phyloP scores from a whole-genome alignment of 352 stramenopile species.

The Blastocystis sp. region DNA sequence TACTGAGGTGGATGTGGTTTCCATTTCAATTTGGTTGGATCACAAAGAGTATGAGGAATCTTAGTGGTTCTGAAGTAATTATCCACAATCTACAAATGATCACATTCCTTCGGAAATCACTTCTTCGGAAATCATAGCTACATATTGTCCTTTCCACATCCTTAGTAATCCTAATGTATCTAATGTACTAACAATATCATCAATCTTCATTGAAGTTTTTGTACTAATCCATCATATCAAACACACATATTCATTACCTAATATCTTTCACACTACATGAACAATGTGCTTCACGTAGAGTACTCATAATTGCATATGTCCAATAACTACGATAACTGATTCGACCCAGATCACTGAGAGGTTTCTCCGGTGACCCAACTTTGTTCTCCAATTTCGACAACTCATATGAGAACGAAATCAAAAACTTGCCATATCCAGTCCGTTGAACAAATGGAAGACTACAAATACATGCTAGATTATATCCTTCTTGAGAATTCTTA shows the following conservation, averaged over 20 bases:
- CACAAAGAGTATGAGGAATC: constrained; percentile 23
- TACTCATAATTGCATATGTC: constrained; percentile 86
- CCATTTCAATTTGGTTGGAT: constrained; percentile 65
- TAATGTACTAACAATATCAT: constrained; percentile 96
- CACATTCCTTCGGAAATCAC: constrained; percentile 73
- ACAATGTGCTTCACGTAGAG: constrained; percentile 79
- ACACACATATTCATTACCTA: background rate
- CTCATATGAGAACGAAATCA: constrained; percentile 98
- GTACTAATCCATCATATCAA: constrained; percentile 74
- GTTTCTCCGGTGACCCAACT: constrained; percentile 90
- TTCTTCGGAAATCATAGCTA: constrained; percentile 85
- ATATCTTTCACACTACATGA: constrained; percentile 58
- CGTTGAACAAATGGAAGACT: constrained; percentile 97
- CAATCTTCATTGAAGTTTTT: constrained; percentile 75
- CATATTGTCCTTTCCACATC: constrained; percentile 95
- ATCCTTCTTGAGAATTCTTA: constrained; percentile 90
- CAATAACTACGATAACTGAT: constrained; percentile 97
- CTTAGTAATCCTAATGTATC: constrained; percentile 95
- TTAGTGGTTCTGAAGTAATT: constrained; percentile 65
- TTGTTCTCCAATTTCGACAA: constrained; percentile 94
- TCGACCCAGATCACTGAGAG: constrained; percentile 92
- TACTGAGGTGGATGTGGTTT: constrained; percentile 51
- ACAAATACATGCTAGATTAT: constrained; percentile 98
- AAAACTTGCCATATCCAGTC: constrained; percentile 96
- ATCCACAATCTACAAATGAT: constrained; percentile 66